phyloP scores from a whole-genome alignment of 1,284 basidiomycete species.

The Tremellales sp. region DNA sequence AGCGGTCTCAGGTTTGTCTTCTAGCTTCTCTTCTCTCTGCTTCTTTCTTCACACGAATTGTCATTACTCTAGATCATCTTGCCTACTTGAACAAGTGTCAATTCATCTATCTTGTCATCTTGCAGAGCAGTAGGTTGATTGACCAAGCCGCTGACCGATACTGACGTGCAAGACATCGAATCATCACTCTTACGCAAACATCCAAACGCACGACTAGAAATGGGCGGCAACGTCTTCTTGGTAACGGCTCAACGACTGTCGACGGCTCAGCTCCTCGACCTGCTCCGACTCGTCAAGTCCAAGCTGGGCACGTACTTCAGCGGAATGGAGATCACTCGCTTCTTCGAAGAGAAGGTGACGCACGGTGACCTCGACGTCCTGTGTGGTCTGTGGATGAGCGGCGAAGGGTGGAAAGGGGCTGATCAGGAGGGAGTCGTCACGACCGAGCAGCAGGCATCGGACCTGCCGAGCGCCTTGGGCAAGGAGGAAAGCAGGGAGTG shows the following conservation, averaged over 20 bases:
- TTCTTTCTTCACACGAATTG: background rate
- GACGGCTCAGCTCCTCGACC: constrained; percentile 13
- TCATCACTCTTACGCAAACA: no score
- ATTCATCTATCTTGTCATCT: background rate
- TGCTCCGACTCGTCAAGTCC: constrained; percentile 7
- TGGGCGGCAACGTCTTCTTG: constrained; percentile 38
- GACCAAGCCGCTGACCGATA: background rate
- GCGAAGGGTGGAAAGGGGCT: constrained; percentile 9
- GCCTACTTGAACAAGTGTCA: no score
- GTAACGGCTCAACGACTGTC: constrained; percentile 20
- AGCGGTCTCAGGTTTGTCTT: no score
- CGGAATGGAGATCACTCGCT: constrained; percentile 6
- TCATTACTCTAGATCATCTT: background rate
- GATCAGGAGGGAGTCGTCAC: constrained; percentile 9
- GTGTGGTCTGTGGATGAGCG: background rate
- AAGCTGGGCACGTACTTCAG: constrained; percentile 8
- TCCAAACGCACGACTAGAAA: constrained; percentile 2
- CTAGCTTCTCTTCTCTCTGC: no score
- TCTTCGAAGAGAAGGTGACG: constrained; percentile 15
- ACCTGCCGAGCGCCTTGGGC: no score
- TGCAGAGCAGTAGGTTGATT: background rate
- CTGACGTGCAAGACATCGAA: background rate
- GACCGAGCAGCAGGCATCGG: background rate
- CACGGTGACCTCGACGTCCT: constrained; percentile 42
- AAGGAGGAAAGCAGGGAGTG: constrained; percentile 3